phyloP scores from a whole-genome alignment of 176 grass and related monocot species.

The Melocanna baccifera region DNA sequence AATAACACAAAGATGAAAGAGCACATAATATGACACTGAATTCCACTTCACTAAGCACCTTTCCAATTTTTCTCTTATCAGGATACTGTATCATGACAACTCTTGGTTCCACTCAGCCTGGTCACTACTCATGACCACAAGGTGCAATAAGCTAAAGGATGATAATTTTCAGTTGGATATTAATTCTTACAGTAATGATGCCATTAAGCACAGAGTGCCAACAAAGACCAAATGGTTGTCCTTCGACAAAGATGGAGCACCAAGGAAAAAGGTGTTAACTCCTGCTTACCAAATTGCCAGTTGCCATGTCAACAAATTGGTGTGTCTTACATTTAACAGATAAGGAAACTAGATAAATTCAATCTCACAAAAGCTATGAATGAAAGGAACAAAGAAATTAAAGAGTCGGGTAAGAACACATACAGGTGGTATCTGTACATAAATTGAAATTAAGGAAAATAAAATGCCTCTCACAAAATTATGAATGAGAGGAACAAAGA shows the following conservation, averaged over 20 bases:
- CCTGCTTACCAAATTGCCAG: slow-evolving; percentile 12
- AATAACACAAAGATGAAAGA: not conserved
- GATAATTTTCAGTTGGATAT: slow-evolving; percentile 1
- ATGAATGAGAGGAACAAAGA: not conserved
- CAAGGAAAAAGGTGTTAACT: slow-evolving; percentile 17
- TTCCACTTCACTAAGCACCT: slow-evolving; percentile 25
- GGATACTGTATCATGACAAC: slow-evolving; percentile 22
- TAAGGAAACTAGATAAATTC: not conserved
- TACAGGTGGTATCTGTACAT: not conserved
- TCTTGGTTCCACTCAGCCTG: slow-evolving; percentile 5
- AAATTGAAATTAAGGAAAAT: not conserved
- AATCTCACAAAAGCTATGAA: not conserved
- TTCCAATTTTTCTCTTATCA: slow-evolving; percentile 3
- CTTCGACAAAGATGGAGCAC: slow-evolving; percentile 21
- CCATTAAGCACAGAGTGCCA: slow-evolving; percentile 25
- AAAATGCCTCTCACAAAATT: not conserved
- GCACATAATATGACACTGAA: slow-evolving; percentile 13
- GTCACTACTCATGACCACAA: slow-evolving; percentile 19
- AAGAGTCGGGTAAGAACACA: not conserved
- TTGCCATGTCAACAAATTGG: not conserved
- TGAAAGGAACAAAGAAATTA: slow-evolving; percentile 4
- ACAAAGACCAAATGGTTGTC: not conserved
- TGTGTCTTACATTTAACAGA: not conserved
- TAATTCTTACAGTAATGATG: slow-evolving; percentile 18
- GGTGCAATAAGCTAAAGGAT: not conserved